Percentiles rank a stretch among this genome's conserved stretches.
phyloP scores from a whole-genome alignment of 2,329 filamentous ascomycete genomes.

The Bipolaris oryzae region DNA sequence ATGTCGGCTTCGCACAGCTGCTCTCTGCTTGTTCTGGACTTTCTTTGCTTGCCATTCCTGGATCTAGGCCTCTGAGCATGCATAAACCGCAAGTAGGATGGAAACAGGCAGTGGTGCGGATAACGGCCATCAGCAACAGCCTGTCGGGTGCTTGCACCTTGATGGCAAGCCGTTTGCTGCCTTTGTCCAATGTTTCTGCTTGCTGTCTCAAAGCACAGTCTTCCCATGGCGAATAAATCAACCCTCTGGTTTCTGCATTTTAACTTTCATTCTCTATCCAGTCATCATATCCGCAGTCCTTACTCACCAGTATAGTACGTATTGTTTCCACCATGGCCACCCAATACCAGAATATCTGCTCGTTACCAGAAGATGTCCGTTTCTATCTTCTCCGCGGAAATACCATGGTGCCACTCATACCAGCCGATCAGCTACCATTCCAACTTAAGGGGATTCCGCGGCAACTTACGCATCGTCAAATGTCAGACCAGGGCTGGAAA shows the following conservation, averaged over 20 bases:
- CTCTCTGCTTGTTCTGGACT: neutral
- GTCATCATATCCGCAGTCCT: neutral
- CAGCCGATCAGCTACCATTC: slow-evolving; percentile 53
- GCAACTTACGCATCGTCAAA: slow-evolving; percentile 37
- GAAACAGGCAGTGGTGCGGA: neutral
- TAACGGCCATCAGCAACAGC: neutral
- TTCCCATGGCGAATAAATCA: slow-evolving; percentile 1
- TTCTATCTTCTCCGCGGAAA: slow-evolving; percentile 50
- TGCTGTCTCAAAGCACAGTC: slow-evolving; percentile 21
- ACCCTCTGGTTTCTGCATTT: neutral
- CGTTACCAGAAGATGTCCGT: slow-evolving; percentile 26
- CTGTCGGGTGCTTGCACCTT: neutral
- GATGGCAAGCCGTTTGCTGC: slow-evolving; percentile 7
- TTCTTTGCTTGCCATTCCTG: neutral
- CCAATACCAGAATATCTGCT: neutral
- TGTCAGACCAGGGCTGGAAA: slow-evolving; percentile 34
- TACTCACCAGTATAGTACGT: neutral
- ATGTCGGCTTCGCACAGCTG: neutral
- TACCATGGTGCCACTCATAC: slow-evolving; percentile 49
- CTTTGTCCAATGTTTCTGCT: slow-evolving; percentile 10
- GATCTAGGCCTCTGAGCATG: neutral
- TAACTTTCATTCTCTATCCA: neutral
- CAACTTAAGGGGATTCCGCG: slow-evolving; percentile 48
- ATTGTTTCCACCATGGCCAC: slow-evolving; percentile 14
- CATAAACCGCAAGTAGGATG: neutral